Base-by-base conservation (phyloP, 2,329 filamentous ascomycete genomes). In the Phyllosticta citriasiana region DNA sequence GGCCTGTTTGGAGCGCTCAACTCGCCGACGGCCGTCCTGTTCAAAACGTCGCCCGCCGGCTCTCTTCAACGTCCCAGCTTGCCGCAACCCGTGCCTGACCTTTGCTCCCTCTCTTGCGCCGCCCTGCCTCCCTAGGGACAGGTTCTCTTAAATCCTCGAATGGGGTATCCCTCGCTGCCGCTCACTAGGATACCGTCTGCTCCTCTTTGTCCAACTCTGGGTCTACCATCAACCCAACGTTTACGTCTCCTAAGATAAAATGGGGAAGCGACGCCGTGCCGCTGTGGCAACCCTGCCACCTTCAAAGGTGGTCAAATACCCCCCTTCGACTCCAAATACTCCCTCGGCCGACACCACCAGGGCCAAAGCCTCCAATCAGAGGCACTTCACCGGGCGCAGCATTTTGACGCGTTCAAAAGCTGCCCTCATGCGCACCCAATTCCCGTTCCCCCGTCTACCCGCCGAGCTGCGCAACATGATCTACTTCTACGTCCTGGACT, bases 391-490 rank as follows among this genome's bases (percentile, higher is more conserved):
- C 5, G 14, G 10, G 1, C 58, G 53, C 25, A 60, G 35, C 27
- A 47, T 60, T 26, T 10, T 55, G 24, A 61, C 59, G 14, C 59
- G 59, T 6, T 53, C 59, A 50, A 59, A 47, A 19, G 57, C 59
- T 16, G 19, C 55, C 33, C 54, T n/a, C n/a, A 57, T 24, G 53
- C 62, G 59, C 35, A 53, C 55, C 2, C 24, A 52, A 9, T 63
- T 62, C 51, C 53, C 55, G 4, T 62, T 63, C 33, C 60, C 62
- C 8, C 16, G 26, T 26, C 55, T 63, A 12, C 59, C 59, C 12
- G 59, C 60, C 24, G 62, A 63, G 47, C 16, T 63, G 24, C 62
- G 62, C 26, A 58, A 62, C 47, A 16, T 59, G 26, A 24, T 63
- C 26, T 63, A 63, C 60, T 53, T 30, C 4, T 3, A 19, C 12